phyloP scores from a whole-genome alignment of 768 basidiomycete species.

The Termitomyces sp. region DNA sequence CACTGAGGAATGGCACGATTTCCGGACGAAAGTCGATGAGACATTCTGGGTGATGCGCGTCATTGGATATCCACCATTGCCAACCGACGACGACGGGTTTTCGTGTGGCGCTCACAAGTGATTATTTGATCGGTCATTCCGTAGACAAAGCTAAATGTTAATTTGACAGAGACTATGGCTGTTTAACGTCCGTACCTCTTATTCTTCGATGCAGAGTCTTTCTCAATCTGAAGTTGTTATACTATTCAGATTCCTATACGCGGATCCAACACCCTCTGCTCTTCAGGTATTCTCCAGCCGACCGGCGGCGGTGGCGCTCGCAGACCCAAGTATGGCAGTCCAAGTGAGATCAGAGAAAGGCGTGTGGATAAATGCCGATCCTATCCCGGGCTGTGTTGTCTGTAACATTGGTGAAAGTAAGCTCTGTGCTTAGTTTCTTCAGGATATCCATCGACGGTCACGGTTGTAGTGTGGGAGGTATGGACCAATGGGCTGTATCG shows the following conservation, averaged over 20 bases:
- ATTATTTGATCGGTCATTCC: background rate
- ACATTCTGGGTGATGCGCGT: constrained; percentile 89
- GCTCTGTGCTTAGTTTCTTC: constrained; percentile 18
- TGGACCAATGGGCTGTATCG: constrained; percentile 86
- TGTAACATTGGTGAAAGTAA: constrained; percentile 92
- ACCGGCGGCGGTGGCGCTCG: constrained; percentile 27
- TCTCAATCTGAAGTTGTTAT: background rate
- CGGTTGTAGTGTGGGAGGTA: constrained; percentile 76
- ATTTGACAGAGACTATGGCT: constrained; percentile 76
- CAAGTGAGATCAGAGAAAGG: constrained; percentile 59
- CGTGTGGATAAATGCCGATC: constrained; percentile 82
- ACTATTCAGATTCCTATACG: constrained; percentile 69
- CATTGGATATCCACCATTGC: constrained; percentile 88
- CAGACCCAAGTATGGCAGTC: constrained; percentile 34
- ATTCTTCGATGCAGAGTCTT: background rate
- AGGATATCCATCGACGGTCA: background rate
- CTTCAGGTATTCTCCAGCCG: constrained; percentile 74
- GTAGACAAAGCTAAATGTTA: background rate
- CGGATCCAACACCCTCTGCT: constrained; percentile 77
- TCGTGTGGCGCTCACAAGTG: constrained; percentile 92
- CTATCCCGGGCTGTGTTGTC: constrained; percentile 78
- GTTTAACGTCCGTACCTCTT: constrained; percentile 60
- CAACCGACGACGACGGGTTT: constrained; percentile 73
- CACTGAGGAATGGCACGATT: constrained; percentile 60
- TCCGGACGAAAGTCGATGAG: constrained; percentile 72